These are phyloP conservation scores for Sphagnum fallax DNA, from an alignment of 228 moss, liverwort and hornwort genomes.

Conservation along the genomic window DNA sequence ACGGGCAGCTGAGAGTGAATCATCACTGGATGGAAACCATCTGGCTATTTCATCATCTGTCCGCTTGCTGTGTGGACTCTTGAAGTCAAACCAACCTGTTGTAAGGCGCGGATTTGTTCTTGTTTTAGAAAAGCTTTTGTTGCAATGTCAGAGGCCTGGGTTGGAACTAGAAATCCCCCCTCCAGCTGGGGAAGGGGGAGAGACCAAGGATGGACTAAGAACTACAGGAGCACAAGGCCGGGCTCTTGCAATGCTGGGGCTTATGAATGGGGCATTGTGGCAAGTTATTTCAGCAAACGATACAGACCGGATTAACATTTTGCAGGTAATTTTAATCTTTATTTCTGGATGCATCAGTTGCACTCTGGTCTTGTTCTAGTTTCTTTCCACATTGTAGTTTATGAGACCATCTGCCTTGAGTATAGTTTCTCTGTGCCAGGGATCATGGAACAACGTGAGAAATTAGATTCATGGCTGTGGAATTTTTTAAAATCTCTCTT, in stretches of 20 bases:
- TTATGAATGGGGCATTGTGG: conserved; percentile 98
- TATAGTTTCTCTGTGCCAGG: too few relatives aligned
- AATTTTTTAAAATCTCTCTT: too few relatives aligned
- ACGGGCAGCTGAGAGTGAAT: conserved; percentile 50
- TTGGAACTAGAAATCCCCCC: conserved; percentile 65
- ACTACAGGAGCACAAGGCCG: conserved; percentile 79
- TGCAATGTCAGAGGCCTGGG: conserved; percentile 95
- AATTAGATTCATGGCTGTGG: too few relatives aligned
- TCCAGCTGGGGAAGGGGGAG: conserved; percentile 45
- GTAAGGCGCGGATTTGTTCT: conserved; percentile 86
- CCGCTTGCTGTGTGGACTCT: conserved; percentile 77
- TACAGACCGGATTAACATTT: conserved; percentile 85
- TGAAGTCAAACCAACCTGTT: conserved; percentile 83
- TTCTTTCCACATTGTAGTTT: too few relatives aligned
- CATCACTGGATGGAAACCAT: conserved; percentile 43
- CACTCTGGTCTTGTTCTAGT: too few relatives aligned
- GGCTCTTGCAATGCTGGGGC: conserved; percentile 85
- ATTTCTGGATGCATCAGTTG: not conserved
- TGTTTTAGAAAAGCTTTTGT: conserved; percentile 77
- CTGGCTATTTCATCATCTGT: conserved; percentile 89
- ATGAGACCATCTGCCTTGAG: too few relatives aligned
- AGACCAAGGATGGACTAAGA: conserved; percentile 55
- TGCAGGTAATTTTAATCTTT: conserved; percentile 43
- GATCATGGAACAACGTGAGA: too few relatives aligned
- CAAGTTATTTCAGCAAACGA: conserved; percentile 97